Conservation (phyloP, 1,139 yeast species). For the Fermentozyma sake region DNA sequence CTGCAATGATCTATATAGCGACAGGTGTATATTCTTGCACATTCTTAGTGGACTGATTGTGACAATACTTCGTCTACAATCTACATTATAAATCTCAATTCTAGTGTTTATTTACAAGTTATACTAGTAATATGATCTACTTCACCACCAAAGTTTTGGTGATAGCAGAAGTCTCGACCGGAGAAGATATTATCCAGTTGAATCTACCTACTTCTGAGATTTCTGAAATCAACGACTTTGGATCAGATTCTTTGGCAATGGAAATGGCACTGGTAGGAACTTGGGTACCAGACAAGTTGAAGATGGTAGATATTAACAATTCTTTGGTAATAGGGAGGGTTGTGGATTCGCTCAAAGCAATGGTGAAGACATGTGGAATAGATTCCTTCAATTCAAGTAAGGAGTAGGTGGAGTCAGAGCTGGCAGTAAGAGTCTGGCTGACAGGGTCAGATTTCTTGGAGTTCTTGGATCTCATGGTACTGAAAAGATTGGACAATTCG, state of each 20-base stretch:
- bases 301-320: slow-evolving; percentile 19
- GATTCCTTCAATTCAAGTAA: slow-evolving; percentile 28
- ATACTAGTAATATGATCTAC: slow-evolving; percentile 7
- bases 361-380: slow-evolving; percentile 25
- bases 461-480: slow-evolving; percentile 18
- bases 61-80: no score
- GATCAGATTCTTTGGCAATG: slow-evolving; percentile 11
- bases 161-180: slow-evolving; percentile 19
- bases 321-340: slow-evolving; percentile 27
- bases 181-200: slow-evolving; percentile 23
- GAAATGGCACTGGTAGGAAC: slow-evolving; percentile 24
- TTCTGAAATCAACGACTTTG: slow-evolving; percentile 13
- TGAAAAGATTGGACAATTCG: slow-evolving; percentile 36
- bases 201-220: slow-evolving; percentile 28
- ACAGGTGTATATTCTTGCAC: no score
- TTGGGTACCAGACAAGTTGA: slow-evolving; percentile 27
- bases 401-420: slow-evolving; percentile 16
- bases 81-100: no score
- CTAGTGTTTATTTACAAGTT: slow-evolving; percentile 1
- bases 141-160: slow-evolving; percentile 11
- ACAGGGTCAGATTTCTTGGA: slow-evolving; percentile 1
- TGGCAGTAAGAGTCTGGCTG: slow-evolving; percentile 7
- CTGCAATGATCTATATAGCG: no score
- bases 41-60: no score
- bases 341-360: slow-evolving; percentile 8